These are phyloP conservation scores for Meripilus lineatus DNA, from an alignment of 1,284 basidiomycete species.

Conservation along the genomic window DNA sequence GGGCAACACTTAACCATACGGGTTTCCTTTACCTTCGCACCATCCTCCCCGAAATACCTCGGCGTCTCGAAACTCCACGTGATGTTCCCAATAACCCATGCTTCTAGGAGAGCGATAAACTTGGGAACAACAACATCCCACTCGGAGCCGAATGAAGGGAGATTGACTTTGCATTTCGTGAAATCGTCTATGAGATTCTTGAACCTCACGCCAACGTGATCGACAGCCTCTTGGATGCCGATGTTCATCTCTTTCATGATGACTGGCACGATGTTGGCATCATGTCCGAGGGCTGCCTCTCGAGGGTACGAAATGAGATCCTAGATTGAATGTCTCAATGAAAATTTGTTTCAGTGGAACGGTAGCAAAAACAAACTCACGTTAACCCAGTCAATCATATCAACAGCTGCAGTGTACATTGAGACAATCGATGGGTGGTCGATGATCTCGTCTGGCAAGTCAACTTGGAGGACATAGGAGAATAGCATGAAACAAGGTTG, in stretches of 20 bases:
- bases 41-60: slow-evolving; percentile 36
- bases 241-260: slow-evolving; percentile 51
- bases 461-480: slow-evolving; percentile 54
- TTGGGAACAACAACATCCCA: slow-evolving; percentile 44
- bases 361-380: slow-evolving; percentile 21
- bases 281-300: slow-evolving; percentile 66
- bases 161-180: slow-evolving; percentile 36
- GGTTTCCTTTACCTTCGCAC: too few species aligned
- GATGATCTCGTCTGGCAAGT: slow-evolving; percentile 58
- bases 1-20: too few species aligned
- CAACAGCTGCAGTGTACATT: slow-evolving; percentile 53
- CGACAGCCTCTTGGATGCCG: slow-evolving; percentile 53
- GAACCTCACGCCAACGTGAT: slow-evolving; percentile 52
- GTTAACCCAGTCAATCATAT: slow-evolving; percentile 55
- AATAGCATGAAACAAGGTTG: slow-evolving; percentile 59
- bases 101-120: slow-evolving; percentile 31
- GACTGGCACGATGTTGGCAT: slow-evolving; percentile 62
- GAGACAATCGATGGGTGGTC: slow-evolving; percentile 48
- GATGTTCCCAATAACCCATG: slow-evolving; percentile 33
- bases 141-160: slow-evolving; percentile 46
- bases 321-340: too few species aligned
- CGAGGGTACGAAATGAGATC: slow-evolving; percentile 71
- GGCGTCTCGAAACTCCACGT: slow-evolving; percentile 36
- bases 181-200: slow-evolving; percentile 45
- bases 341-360: not conserved